A percentile compares a stretch with the other conserved stretches of the same genome.
These are phyloP conservation scores for Debaryomyces fabryi DNA, from an alignment of 1,139 yeast genomes.

Conservation along the genomic window DNA sequence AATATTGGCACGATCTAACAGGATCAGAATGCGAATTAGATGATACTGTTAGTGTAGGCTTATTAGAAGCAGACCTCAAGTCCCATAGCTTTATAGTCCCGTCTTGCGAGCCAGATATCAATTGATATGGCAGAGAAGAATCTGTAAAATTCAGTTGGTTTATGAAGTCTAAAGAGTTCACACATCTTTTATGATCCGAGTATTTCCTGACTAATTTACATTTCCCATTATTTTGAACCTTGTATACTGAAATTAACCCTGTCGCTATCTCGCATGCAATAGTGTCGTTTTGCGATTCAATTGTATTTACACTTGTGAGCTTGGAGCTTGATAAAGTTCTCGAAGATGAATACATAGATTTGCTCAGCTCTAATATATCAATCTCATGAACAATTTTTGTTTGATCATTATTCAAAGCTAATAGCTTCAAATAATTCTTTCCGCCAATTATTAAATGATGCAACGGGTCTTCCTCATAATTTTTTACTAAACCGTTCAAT, in stretches of 20 bases:
- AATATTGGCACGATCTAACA: conserved; percentile 62
- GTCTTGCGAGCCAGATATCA: conserved; percentile 89
- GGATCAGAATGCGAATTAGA: conserved; percentile 65
- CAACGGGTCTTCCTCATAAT: conserved; percentile 18
- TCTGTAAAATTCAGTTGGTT: conserved; percentile 22
- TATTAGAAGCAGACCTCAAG: conserved; percentile 53
- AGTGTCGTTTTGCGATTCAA: conserved; percentile 36
- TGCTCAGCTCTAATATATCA: conserved; percentile 49
- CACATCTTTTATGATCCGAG: conserved; percentile 76
- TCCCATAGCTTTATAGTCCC: conserved; percentile 92
- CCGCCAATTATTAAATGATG: conserved; percentile 62
- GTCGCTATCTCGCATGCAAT: conserved; percentile 49
- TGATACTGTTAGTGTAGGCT: conserved; percentile 48
- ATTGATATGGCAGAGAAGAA: conserved; percentile 54
- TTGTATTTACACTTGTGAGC: conserved; percentile 45
- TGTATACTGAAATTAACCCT: conserved; percentile 40
- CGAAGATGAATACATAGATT: conserved; percentile 48
- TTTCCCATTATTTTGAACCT: conserved; percentile 38
- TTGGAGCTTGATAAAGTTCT: conserved; percentile 34
- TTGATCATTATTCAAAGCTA: conserved; percentile 47
- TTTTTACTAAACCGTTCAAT: conserved; percentile 9
- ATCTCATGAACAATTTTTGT: conserved; percentile 40
- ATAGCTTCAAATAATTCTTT: conserved; percentile 54
- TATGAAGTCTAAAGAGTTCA: conserved; percentile 75
- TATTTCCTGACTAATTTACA: conserved; percentile 48